These are phyloP conservation scores for Solanum pimpinellifolium DNA, from an alignment of 257 asterid species.

Conservation along the genomic window DNA sequence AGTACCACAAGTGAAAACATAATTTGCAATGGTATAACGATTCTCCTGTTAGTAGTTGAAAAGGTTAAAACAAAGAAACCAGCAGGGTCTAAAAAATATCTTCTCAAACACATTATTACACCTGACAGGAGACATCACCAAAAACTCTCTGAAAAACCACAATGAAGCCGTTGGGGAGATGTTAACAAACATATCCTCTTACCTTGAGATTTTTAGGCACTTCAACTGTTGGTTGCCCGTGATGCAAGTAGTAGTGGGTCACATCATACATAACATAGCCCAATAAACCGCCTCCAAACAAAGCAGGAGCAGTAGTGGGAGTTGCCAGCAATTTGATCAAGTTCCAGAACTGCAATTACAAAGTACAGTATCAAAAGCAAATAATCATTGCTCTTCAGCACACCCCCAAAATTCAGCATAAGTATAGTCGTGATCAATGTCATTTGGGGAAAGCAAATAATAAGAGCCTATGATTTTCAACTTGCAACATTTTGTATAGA, in stretches of 20 bases:
- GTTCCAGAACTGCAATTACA: slow-evolving; percentile 43
- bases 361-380: neutral
- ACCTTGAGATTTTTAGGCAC: slow-evolving; percentile 56
- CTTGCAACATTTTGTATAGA: neutral
- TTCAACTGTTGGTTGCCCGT: slow-evolving; percentile 55
- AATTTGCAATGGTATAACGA: neutral
- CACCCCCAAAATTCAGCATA: neutral
- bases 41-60: neutral
- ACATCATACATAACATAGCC: slow-evolving; percentile 74
- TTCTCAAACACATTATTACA: neutral
- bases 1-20: neutral
- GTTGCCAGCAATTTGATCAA: slow-evolving; percentile 35
- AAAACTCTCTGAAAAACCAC: neutral
- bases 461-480: neutral
- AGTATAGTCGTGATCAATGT: neutral
- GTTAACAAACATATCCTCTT: neutral
- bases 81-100: neutral
- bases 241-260: slow-evolving; percentile 75
- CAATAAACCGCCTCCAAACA: slow-evolving; percentile 54
- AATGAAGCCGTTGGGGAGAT: neutral
- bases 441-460: neutral
- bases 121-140: neutral
- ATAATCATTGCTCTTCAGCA: neutral
- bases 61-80: neutral
- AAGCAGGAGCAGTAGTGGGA: slow-evolving; percentile 32